Evolutionary conservation across 2,329 filamentous ascomycete species (phyloP), one percentile per base, ranked within the genome.

Genomic region (Tympanopsis confertula): DNA sequence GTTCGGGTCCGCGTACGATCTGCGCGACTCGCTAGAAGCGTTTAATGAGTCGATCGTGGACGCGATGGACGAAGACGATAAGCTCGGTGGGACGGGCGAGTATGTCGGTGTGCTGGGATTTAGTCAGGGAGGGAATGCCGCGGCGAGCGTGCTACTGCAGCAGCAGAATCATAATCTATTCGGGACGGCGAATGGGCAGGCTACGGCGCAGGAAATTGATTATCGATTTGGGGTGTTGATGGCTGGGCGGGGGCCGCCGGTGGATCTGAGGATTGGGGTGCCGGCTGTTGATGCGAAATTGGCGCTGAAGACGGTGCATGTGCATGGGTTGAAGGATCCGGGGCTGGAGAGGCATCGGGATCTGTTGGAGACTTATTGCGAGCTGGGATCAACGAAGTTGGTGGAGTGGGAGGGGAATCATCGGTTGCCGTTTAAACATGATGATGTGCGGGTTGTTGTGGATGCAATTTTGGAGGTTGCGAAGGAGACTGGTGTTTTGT

Each of bases 391-490:
- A 3, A 60, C 69, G 4, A 65, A 57, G 29, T 42, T 86, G 35
- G 54, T 88, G 1, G 78, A 86, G 53, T 88, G 83, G 84, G 70
- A 84, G 40, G 83, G 81, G 0, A 68, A 66, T 1, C 84, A 89
- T 53, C 61, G 83, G 4, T 63, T 89, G 36, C 80, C 82, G 2
- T 68, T 88, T 41, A 83, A 82, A 62, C 63, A 59, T 15, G 59
- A 56, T 20, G 82, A 87, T 54, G 79, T 87, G 3, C 63, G 71
- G 36, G 61, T 55, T 7, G 59, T 83, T 12, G 62, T 71, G 12
- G 55, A 61, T 7, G 62, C 66, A 36, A 70, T 78, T 20, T 53
- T 76, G 24, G 58, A 63, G 18, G 50, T 75, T 26, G 70, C 69
- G 3, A 60, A 58, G 45, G 56, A 64, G 45, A 65, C 65, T n/a